Conservation (phyloP, 768 basidiomycete genomes). For the Boletus rufocinnamomeus region DNA sequence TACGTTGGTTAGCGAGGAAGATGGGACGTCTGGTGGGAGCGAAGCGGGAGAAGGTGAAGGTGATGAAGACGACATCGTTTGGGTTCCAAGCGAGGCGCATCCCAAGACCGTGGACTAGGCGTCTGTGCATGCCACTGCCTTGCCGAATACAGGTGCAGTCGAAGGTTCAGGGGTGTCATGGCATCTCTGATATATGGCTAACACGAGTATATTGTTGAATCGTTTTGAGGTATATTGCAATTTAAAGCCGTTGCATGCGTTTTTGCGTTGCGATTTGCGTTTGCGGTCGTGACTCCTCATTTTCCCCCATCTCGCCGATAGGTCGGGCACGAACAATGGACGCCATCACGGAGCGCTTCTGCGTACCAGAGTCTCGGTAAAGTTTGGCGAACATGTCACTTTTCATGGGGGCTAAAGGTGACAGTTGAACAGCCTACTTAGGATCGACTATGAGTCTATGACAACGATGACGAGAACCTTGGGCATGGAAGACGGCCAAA, state of each 20-base stretch:
- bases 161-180: conserved; percentile 21
- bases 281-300: background rate
- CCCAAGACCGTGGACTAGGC: conserved; percentile 17
- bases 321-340: conserved; percentile 4
- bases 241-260: background rate
- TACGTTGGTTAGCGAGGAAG: conserved; percentile 59
- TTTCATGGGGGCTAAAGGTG: conserved; percentile 7
- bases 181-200: conserved; percentile 13
- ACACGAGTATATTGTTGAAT: conserved; percentile 5
- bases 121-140: conserved; percentile 13
- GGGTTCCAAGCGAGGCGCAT: conserved; percentile 28
- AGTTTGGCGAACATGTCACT: conserved; percentile 10
- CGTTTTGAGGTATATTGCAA: conserved; percentile 25
- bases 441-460: conserved; percentile 1
- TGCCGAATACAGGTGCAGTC: conserved; percentile 6
- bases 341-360: conserved; percentile 12
- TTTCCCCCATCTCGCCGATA: conserved; percentile 5
- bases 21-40: conserved; percentile 24
- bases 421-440: conserved; percentile 6
- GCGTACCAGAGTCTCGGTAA: conserved; percentile 21
- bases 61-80: conserved; percentile 36
- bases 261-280: conserved; percentile 17
- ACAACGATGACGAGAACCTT: conserved; percentile 15
- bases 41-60: conserved; percentile 27
- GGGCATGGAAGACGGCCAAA: background rate